A percentile compares a stretch with the other conserved stretches of the same genome.
Evolutionary conservation across 2,329 filamentous ascomycete species (phyloP).

Genomic region (Colletotrichum godetiae): DNA sequence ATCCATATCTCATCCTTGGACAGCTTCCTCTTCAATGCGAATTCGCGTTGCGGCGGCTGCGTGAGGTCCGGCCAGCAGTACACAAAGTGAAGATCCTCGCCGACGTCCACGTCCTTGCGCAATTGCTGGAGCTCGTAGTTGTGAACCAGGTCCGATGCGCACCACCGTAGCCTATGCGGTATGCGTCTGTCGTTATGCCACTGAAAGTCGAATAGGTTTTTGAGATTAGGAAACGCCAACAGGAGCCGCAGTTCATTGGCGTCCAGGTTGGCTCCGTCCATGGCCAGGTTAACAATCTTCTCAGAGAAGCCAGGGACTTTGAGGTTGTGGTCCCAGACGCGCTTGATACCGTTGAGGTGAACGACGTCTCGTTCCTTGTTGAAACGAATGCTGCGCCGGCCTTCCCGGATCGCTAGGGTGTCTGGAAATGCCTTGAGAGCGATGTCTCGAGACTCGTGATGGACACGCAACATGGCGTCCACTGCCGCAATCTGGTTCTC

Average conservation of each 20-base stretch:
- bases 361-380: conserved; percentile 47
- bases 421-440: conserved; percentile 47
- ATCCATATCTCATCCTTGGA: neutral
- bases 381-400: conserved; percentile 43
- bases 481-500: conserved; percentile 27
- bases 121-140: conserved; percentile 42
- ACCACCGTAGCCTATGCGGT: conserved; percentile 44
- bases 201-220: conserved; percentile 41
- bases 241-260: conserved; percentile 3
- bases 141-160: conserved; percentile 43
- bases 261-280: conserved; percentile 25
- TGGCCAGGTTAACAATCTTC: conserved; percentile 44
- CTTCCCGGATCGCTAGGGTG: conserved; percentile 43
- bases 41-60: conserved; percentile 42
- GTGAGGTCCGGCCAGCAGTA: conserved; percentile 49
- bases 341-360: conserved; percentile 10
- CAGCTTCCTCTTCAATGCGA: conserved; percentile 39
- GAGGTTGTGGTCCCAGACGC: conserved; percentile 19
- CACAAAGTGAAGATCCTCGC: conserved; percentile 41
- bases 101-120: conserved; percentile 39
- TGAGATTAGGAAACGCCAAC: conserved; percentile 40
- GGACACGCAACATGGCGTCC: conserved; percentile 46
- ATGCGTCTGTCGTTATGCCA: conserved; percentile 25
- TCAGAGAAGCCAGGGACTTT: conserved; percentile 43
- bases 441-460: conserved; percentile 49